Percentiles rank a stretch among this genome's conserved stretches.
Evolutionary conservation across 140 eudicot genomes (phyloP).

Genomic region (Senecio squalidus): DNA sequence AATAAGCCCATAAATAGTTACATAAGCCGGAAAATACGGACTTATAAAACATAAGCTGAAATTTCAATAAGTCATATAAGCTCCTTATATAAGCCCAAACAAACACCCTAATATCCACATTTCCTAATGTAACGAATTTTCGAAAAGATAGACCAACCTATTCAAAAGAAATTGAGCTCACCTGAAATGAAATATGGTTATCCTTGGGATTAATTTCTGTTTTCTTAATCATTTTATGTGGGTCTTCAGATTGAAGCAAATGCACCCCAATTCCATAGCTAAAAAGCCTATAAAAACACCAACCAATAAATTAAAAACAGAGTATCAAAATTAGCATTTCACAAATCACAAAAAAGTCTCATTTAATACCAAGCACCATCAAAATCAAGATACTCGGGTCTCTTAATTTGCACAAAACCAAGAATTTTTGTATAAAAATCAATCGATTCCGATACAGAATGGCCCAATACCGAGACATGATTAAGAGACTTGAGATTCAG

Average conservation of each 20-base stretch:
- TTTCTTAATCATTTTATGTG: constrained; percentile 22
- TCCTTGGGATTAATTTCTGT: constrained; percentile 41
- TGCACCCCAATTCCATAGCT: constrained; percentile 53
- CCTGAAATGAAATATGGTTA: too few relatives aligned
- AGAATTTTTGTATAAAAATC: constrained; percentile 45
- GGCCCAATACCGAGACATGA: constrained; percentile 38
- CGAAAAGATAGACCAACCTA: not conserved
- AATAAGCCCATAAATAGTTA: too few relatives aligned
- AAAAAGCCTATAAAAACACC: constrained; percentile 31
- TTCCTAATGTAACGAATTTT: not conserved
- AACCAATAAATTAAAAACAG: not conserved
- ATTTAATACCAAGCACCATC: constrained; percentile 69
- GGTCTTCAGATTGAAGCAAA: constrained; percentile 38
- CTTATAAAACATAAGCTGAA: too few relatives aligned
- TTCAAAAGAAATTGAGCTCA: not conserved
- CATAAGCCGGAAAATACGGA: too few relatives aligned
- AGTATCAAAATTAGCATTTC: not conserved
- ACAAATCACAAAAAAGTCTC: not conserved
- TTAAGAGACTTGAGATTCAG: constrained; percentile 42
- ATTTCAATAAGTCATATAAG: too few relatives aligned
- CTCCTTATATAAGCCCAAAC: too few relatives aligned
- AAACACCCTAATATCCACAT: too few relatives aligned
- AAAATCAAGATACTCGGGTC: constrained; percentile 42
- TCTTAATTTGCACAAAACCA: constrained; percentile 40
- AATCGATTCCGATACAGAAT: constrained; percentile 37